Evolutionary conservation across 192 early-diverging fungal genomes (phyloP).

Genomic region (Paraglomus occultum): DNA sequence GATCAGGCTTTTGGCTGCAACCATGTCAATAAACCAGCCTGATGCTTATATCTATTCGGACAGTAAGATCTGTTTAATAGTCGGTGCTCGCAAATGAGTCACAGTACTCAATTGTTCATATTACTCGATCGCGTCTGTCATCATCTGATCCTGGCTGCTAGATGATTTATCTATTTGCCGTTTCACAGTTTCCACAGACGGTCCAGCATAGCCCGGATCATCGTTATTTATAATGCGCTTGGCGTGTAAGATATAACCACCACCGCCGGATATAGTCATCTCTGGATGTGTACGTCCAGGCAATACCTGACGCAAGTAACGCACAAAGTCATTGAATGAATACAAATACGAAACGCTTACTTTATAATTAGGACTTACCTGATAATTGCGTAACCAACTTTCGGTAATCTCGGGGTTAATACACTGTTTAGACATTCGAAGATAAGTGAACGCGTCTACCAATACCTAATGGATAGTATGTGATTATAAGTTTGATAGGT

Average conservation of each 20-base stretch:
- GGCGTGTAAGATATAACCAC: constrained; percentile 68
- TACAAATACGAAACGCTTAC: background rate
- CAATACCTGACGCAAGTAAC: constrained; percentile 48
- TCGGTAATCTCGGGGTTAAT: constrained; percentile 87
- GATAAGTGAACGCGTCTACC: constrained; percentile 58
- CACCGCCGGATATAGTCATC: constrained; percentile 74
- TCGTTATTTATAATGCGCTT: constrained; percentile 45
- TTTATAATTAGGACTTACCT: constrained; percentile 40
- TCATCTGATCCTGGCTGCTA: no score
- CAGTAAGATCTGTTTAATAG: no score
- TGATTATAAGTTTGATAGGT: no score
- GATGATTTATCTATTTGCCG: no score
- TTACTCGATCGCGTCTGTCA: no score
- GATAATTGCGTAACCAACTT: constrained; percentile 87
- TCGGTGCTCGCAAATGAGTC: no score
- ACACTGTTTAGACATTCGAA: constrained; percentile 67
- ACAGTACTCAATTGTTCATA: no score
- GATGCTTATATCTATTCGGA: no score
- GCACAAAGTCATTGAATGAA: constrained; percentile 3
- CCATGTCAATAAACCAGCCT: no score
- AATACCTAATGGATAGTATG: constrained; percentile 59
- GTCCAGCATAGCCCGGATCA: no score
- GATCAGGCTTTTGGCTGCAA: no score
- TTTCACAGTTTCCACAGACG: no score
- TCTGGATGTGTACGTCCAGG: constrained; percentile 77